Percentiles rank a stretch among this genome's conserved stretches.
Conservation (phyloP, 2,329 filamentous ascomycete genomes). For the Zymoseptoria crescenta region DNA sequence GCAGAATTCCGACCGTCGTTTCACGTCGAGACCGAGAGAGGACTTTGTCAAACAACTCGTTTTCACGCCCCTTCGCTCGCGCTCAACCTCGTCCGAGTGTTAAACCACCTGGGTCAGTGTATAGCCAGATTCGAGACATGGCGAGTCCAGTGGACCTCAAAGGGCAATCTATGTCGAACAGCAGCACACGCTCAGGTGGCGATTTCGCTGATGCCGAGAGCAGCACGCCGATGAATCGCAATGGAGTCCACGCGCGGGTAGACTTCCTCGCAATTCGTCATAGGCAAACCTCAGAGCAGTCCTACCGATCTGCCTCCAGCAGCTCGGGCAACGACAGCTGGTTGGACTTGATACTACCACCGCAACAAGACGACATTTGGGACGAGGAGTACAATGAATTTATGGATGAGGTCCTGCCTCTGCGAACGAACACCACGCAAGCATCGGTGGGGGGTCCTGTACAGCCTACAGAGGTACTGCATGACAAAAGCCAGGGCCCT, state of each 20-base stretch:
- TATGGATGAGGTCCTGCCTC: slow-evolving; percentile 59
- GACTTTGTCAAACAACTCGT: slow-evolving; percentile 65
- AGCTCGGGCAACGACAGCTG: slow-evolving; percentile 49
- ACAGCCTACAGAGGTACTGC: slow-evolving; percentile 51
- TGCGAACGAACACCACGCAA: slow-evolving; percentile 39
- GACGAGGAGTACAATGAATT: slow-evolving; percentile 90
- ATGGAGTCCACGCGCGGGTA: slow-evolving; percentile 12
- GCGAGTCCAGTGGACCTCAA: slow-evolving; percentile 24
- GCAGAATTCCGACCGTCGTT: slow-evolving; percentile 76
- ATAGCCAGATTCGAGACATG: slow-evolving; percentile 29
- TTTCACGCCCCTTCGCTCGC: slow-evolving; percentile 68
- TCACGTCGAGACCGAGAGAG: slow-evolving; percentile 56
- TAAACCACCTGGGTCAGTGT: slow-evolving; percentile 21
- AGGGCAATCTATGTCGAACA: slow-evolving; percentile 24
- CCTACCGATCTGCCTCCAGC: slow-evolving; percentile 46
- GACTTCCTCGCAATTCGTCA: slow-evolving; percentile 72
- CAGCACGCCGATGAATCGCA: slow-evolving; percentile 17
- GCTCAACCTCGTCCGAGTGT: slow-evolving; percentile 33
- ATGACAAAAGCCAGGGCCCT: slow-evolving; percentile 11
- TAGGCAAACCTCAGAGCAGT: slow-evolving; percentile 62
- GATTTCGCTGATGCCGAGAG: slow-evolving; percentile 12
- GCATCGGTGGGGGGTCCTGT: slow-evolving; percentile 46
- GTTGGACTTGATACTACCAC: slow-evolving; percentile 14
- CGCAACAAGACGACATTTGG: slow-evolving; percentile 78
- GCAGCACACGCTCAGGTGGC: slow-evolving; percentile 21